A percentile compares a stretch with the other conserved stretches of the same genome.
phyloP scores from a whole-genome alignment of 257 asterid genomes.

The Knoxia roxburghii region DNA sequence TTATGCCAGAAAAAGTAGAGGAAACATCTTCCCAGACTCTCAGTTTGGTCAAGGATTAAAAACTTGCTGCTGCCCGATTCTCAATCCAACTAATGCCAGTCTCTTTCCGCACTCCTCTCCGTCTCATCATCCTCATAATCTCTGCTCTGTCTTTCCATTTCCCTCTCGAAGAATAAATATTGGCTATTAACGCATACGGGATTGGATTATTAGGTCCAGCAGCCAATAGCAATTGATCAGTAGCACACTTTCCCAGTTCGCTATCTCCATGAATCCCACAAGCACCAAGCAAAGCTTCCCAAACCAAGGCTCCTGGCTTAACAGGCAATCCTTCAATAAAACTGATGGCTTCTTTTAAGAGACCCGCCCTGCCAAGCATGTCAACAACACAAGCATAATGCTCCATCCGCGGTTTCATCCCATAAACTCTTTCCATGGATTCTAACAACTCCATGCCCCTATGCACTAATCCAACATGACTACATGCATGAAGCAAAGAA shows the following conservation, averaged over 20 bases:
- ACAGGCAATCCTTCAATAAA: constrained; percentile 52
- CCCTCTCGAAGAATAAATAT: constrained; percentile 59
- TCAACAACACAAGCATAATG: constrained; percentile 79
- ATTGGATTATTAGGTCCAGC: constrained; percentile 48
- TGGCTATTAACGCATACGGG: constrained; percentile 66
- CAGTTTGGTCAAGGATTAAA: constrained; percentile 56
- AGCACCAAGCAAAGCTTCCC: constrained; percentile 90
- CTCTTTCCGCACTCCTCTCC: constrained; percentile 53
- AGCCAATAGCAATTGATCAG: constrained; percentile 44
- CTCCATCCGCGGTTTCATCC: constrained; percentile 66
- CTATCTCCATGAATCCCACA: constrained; percentile 50
- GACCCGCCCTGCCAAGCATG: constrained; percentile 87
- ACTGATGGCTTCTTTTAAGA: constrained; percentile 55
- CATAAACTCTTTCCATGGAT: constrained; percentile 45
- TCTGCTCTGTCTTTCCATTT: constrained; percentile 76
- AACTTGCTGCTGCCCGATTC: constrained; percentile 54
- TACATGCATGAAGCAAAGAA: constrained; percentile 78
- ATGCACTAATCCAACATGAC: constrained; percentile 59
- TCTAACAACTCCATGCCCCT: constrained; percentile 67
- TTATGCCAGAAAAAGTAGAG: too few species aligned
- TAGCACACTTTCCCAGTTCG: constrained; percentile 66
- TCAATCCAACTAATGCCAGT: constrained; percentile 77
- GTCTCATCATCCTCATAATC: constrained; percentile 65
- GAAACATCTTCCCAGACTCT: too few species aligned
- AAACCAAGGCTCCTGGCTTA: constrained; percentile 52